Percentiles rank a stretch among this genome's conserved stretches.
These are phyloP conservation scores for Microbotryum violaceum DNA, from an alignment of 1,284 basidiomycete genomes.

Conservation along the genomic window DNA sequence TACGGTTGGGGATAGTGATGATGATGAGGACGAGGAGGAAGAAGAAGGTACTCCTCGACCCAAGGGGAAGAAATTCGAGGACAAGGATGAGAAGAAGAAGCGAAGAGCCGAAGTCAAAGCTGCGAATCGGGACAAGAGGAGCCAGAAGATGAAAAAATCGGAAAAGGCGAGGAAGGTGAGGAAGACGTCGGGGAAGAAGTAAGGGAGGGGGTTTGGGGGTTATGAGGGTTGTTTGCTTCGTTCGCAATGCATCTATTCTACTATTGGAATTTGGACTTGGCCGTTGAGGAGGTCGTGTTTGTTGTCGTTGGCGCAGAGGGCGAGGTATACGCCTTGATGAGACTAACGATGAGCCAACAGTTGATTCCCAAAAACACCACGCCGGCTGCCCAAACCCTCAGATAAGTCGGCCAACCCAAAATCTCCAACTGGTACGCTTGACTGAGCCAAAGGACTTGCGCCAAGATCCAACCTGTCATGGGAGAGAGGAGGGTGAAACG, in stretches of 20 bases:
- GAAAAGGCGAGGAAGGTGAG: slow-evolving; percentile 83
- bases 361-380: slow-evolving; percentile 65
- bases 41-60: slow-evolving; percentile 51
- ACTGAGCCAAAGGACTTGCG: slow-evolving; percentile 55
- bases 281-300: too few species aligned
- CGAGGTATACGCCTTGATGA: slow-evolving; percentile 1
- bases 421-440: slow-evolving; percentile 87
- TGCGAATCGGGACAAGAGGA: slow-evolving; percentile 75
- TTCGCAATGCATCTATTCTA: too few species aligned
- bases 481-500: too few species aligned
- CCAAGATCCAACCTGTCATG: too few species aligned
- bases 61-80: slow-evolving; percentile 81
- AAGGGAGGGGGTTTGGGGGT: neutral
- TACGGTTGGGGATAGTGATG: slow-evolving; percentile 5
- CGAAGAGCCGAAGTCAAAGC: slow-evolving; percentile 81
- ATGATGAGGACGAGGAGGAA: slow-evolving; percentile 37
- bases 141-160: slow-evolving; percentile 85
- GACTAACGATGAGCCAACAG: slow-evolving; percentile 17
- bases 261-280: too few species aligned
- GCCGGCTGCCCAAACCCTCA: slow-evolving; percentile 68
- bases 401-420: slow-evolving; percentile 62
- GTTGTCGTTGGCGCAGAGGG: too few species aligned
- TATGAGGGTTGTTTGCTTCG: too few species aligned
- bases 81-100: slow-evolving; percentile 87
- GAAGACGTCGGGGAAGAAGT: slow-evolving; percentile 36